These are phyloP conservation scores for Kuraishia floccosa DNA, from an alignment of 805 yeast genomes.

Conservation along the genomic window DNA sequence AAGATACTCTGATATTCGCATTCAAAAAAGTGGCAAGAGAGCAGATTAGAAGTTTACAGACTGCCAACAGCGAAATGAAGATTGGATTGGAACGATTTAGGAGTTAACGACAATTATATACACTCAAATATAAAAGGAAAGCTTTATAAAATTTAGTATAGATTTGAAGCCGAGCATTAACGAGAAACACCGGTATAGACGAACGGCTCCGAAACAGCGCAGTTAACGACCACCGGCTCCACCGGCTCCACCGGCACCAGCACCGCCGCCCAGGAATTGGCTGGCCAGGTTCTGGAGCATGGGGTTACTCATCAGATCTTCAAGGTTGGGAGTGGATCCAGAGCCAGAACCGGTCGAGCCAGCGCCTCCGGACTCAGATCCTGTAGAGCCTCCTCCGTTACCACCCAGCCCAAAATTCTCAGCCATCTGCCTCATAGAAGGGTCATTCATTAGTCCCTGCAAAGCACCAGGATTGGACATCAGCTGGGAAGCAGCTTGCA, in stretches of 20 bases:
- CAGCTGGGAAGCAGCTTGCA: slow-evolving; percentile 80
- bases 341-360: slow-evolving; percentile 7
- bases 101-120: not conserved
- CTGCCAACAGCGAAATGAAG: slow-evolving; percentile 8
- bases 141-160: not conserved
- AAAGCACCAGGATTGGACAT: slow-evolving; percentile 80
- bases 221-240: too few relatives aligned
- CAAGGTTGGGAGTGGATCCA: slow-evolving; percentile 37
- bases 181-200: slow-evolving; percentile 2
- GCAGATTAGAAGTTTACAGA: slow-evolving; percentile 16
- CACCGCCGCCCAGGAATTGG: slow-evolving; percentile 49
- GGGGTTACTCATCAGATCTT: slow-evolving; percentile 74
- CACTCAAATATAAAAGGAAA: slow-evolving; percentile 2
- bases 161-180: slow-evolving; percentile 2
- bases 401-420: slow-evolving; percentile 61
- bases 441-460: slow-evolving; percentile 66
- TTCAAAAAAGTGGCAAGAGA: slow-evolving; percentile 21
- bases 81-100: slow-evolving; percentile 12
- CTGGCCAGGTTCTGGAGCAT: slow-evolving; percentile 61
- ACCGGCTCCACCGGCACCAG: too few relatives aligned
- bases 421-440: slow-evolving; percentile 78
- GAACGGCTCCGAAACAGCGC: too few relatives aligned
- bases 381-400: slow-evolving; percentile 19
- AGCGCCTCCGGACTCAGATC: slow-evolving; percentile 10
- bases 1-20: slow-evolving; percentile 24